These are phyloP conservation scores for Termitomyces sp. DNA, from an alignment of 768 basidiomycete genomes.

Conservation along the genomic window DNA sequence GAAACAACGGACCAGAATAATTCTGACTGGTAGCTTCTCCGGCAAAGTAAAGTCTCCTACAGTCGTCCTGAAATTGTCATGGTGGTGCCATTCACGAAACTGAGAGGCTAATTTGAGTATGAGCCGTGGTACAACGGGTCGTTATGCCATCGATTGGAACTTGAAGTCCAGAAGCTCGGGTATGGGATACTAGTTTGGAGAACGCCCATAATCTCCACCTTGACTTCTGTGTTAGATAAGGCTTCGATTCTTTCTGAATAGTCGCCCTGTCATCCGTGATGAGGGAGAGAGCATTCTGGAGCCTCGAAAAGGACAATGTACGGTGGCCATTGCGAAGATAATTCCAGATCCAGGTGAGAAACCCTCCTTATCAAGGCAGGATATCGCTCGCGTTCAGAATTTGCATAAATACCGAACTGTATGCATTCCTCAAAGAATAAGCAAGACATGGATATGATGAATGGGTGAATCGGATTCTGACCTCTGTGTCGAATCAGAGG, in stretches of 20 bases:
- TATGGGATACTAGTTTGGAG: neutral
- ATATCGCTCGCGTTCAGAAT: neutral
- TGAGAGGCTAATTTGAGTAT: neutral
- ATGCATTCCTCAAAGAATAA: neutral
- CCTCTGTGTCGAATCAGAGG: too few relatives aligned
- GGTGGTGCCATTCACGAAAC: neutral
- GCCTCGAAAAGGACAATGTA: neutral
- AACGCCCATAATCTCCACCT: neutral
- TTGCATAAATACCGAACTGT: neutral
- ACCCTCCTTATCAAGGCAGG: neutral
- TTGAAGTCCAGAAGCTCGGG: too few relatives aligned
- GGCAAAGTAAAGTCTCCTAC: neutral
- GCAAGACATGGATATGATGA: neutral
- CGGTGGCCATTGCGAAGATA: neutral
- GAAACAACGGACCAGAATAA: too few relatives aligned
- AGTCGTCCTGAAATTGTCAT: too few relatives aligned
- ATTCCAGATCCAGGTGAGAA: too few relatives aligned
- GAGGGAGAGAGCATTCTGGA: neutral
- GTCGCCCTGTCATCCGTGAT: neutral
- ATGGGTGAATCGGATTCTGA: neutral
- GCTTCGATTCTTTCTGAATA: too few relatives aligned
- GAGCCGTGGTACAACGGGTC: neutral
- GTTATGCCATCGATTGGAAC: neutral
- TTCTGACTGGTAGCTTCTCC: too few relatives aligned
- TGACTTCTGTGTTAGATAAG: neutral